Evolutionary conservation across 345 rosid species (phyloP).

Genomic region (Clarkia xantiana): DNA sequence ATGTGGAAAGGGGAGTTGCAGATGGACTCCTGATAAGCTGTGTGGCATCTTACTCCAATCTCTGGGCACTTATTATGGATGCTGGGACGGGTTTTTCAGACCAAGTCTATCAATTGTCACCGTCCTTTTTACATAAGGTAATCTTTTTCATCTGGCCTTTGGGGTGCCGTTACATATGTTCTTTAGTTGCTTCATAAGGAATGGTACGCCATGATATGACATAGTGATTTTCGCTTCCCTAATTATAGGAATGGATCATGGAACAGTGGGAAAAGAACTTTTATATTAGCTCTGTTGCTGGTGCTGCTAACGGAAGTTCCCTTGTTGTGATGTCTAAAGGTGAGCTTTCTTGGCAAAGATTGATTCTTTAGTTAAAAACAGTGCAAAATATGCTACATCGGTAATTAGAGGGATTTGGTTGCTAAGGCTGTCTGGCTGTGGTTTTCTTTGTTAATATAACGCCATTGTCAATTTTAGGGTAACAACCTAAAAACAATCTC

Average conservation of each 20-base stretch:
- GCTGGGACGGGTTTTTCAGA: slow-evolving; percentile 78
- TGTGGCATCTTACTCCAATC: slow-evolving; percentile 78
- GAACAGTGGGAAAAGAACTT: slow-evolving; percentile 96
- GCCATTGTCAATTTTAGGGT: no score
- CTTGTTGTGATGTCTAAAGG: slow-evolving; percentile 99
- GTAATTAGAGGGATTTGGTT: no score
- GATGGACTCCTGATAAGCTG: slow-evolving; percentile 92
- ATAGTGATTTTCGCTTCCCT: slow-evolving; percentile 2
- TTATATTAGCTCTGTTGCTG: slow-evolving; percentile 90
- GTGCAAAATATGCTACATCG: no score
- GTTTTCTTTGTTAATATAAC: no score
- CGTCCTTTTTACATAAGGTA: slow-evolving; percentile 80
- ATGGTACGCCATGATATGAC: not conserved
- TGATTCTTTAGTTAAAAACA: not conserved
- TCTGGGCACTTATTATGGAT: slow-evolving; percentile 98
- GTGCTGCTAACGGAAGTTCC: slow-evolving; percentile 79
- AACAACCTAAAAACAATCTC: no score
- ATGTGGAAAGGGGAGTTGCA: slow-evolving; percentile 84
- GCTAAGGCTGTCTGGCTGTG: no score
- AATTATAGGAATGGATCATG: slow-evolving; percentile 92
- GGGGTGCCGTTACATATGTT: not conserved
- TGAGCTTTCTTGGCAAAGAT: slow-evolving; percentile 10
- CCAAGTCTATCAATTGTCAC: slow-evolving; percentile 84
- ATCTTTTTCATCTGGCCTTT: slow-evolving; percentile 5
- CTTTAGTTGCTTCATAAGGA: not conserved